A percentile compares a stretch with the other conserved stretches of the same genome.
These are phyloP conservation scores for Linderina pennispora DNA, from an alignment of 192 early-diverging fungal genomes.

Conservation along the genomic window DNA sequence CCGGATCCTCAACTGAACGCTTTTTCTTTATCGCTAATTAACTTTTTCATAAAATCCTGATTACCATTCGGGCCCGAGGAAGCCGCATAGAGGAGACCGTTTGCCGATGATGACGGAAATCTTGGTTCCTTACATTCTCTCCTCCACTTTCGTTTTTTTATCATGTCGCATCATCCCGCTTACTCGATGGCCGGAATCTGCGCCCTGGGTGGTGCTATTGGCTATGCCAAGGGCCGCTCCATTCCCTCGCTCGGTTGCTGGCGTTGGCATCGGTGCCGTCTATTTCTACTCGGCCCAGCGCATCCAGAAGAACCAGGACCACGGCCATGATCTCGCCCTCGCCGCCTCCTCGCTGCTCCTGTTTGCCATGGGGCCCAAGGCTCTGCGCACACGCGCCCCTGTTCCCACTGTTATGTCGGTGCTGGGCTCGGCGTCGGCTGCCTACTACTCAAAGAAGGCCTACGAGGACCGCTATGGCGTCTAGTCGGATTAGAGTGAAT, in stretches of 20 bases:
- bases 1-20: conserved; percentile 19
- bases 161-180: conserved; percentile 39
- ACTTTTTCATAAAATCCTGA: no score
- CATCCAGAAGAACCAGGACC: conserved; percentile 32
- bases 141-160: conserved; percentile 1
- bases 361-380: conserved; percentile 41
- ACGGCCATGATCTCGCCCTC: conserved; percentile 38
- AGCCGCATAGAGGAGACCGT: no score
- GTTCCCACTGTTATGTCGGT: conserved; percentile 30
- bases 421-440: conserved; percentile 29
- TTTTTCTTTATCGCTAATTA: neutral
- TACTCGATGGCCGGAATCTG: conserved; percentile 42
- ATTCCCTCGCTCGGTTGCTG: conserved; percentile 38
- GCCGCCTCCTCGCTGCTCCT: conserved; percentile 31
- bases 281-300: conserved; percentile 26
- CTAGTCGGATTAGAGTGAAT: no score
- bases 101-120: neutral
- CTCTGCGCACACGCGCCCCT: conserved; percentile 28
- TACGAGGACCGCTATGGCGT: conserved; percentile 41
- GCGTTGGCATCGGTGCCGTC: conserved; percentile 29
- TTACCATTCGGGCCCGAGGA: no score
- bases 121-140: neutral
- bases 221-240: conserved; percentile 40
- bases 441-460: conserved; percentile 35
- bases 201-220: conserved; percentile 35